These are phyloP conservation scores for Citrus unshiu DNA, from an alignment of 345 rosid genomes.

Conservation along the genomic window DNA sequence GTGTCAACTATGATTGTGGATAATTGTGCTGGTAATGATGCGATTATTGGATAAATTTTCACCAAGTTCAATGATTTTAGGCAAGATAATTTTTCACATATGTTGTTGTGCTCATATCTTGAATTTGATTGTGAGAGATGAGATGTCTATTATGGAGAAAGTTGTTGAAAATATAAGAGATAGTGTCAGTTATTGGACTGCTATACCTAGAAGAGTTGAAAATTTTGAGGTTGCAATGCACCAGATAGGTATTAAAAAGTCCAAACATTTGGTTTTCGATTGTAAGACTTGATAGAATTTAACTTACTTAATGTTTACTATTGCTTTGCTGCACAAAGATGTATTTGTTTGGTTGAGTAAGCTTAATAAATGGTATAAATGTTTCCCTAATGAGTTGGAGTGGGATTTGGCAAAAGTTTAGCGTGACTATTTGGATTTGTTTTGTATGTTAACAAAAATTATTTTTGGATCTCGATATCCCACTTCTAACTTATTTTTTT, in stretches of 20 bases:
- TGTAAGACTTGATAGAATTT: not conserved
- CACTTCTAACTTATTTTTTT: not conserved
- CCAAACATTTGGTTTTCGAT: not conserved
- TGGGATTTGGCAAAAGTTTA: not conserved
- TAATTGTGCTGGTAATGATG: not conserved
- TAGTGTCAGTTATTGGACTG: not conserved
- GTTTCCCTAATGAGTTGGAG: not conserved
- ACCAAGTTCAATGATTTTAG: not conserved
- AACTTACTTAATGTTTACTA: not conserved
- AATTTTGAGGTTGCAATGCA: not conserved
- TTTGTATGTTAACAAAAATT: not conserved
- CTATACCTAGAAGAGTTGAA: not conserved
- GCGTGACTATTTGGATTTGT: not conserved
- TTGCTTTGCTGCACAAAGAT: not conserved
- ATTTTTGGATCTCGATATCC: not conserved
- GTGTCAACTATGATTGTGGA: not conserved
- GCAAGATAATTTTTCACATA: not conserved
- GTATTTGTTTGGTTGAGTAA: not conserved
- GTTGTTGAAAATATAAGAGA: not conserved
- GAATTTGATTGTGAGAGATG: not conserved
- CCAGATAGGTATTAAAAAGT: not conserved
- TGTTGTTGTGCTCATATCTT: not conserved
- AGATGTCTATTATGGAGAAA: not conserved
- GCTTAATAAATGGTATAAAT: not conserved
- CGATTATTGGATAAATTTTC: not conserved